Percentiles rank a stretch among this genome's conserved stretches.
Evolutionary conservation across 192 early-diverging fungal species (phyloP).

Genomic region (Spizellomyces sp.): DNA sequence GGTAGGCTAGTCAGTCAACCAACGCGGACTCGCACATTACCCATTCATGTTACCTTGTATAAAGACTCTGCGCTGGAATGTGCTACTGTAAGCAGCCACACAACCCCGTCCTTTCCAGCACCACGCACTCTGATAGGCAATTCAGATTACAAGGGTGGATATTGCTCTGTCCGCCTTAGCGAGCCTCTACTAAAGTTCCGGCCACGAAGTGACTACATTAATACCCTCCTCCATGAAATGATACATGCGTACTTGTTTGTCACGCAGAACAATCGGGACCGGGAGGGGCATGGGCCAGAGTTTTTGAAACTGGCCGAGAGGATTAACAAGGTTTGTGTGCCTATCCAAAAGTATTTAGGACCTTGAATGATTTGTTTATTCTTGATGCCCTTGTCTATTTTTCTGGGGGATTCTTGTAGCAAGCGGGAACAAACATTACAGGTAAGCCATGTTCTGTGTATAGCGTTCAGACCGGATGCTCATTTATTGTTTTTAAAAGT

Average conservation of each 20-base stretch:
- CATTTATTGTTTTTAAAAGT: constrained; percentile 21
- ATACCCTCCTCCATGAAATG: constrained; percentile 73
- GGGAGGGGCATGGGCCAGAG: constrained; percentile 65
- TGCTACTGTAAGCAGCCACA: constrained; percentile 41
- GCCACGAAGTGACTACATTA: constrained; percentile 57
- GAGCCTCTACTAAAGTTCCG: constrained; percentile 71
- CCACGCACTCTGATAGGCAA: background rate
- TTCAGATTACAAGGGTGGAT: constrained; percentile 41
- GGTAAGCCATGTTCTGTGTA: too few relatives aligned
- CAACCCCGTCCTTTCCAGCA: background rate
- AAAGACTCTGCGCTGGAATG: constrained; percentile 57
- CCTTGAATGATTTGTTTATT: background rate
- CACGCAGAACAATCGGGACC: constrained; percentile 52
- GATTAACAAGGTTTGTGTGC: constrained; percentile 46
- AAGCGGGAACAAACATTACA: constrained; percentile 55
- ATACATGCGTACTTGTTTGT: constrained; percentile 72
- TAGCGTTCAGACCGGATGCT: too few relatives aligned
- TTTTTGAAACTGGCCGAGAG: constrained; percentile 55
- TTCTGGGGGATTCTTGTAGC: background rate
- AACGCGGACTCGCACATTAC: background rate
- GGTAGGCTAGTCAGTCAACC: background rate
- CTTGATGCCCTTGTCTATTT: too few relatives aligned
- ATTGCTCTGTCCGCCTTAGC: constrained; percentile 55
- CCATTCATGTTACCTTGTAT: background rate
- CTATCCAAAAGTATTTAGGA: background rate